Base-by-base conservation (phyloP, 441 rosid species). In the Populus hybrid region DNA sequence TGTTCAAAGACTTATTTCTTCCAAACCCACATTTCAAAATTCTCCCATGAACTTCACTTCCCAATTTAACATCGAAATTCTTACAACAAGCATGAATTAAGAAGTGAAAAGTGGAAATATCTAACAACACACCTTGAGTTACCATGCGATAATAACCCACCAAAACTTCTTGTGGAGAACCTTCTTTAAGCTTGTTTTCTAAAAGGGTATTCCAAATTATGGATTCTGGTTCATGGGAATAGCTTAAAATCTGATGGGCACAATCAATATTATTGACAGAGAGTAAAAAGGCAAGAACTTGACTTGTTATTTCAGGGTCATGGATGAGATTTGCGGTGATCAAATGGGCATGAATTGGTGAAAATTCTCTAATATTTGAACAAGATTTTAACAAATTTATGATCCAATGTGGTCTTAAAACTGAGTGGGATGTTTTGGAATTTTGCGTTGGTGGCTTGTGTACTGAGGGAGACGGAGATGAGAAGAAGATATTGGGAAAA, bases 11-110 rank as follows among this genome's bases (percentile, higher is more conserved):
- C 11, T 59, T 72, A 36, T 78, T 75, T 1, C 46, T 40, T 1
- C 80, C 81, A 3, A 80, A 69, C 70, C 85, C 82, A 50, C 23
- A 5, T 79, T 84, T 80, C 76, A 84, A 61, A 16, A 73, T 42
- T 74, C 83, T 83, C 3, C 85, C 81, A 24, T 84, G 85, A 38
- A 75, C 78, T 76, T 82, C 82, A 9, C 81, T 46, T 28, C 76
- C 79, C 21, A 26, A 61, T 35, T 4, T 30, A 11, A 72, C 14
- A 67, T 12, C 42, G 61, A 18, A 24, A 59, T 2, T 30, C 28
- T 26, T 67, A 30, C 73, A 78, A 16, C 59, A 78, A 72, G 79
- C 79, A 67, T 63, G 81, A 72, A 82, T 26, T 68, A 75, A 42
- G 61, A 36, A 72, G 66, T 74, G 63, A 73, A 77, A 68, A 76